Evolutionary conservation across 1,139 yeast genomes (phyloP).

Genomic region (Geotrichum citri-aurantii): DNA sequence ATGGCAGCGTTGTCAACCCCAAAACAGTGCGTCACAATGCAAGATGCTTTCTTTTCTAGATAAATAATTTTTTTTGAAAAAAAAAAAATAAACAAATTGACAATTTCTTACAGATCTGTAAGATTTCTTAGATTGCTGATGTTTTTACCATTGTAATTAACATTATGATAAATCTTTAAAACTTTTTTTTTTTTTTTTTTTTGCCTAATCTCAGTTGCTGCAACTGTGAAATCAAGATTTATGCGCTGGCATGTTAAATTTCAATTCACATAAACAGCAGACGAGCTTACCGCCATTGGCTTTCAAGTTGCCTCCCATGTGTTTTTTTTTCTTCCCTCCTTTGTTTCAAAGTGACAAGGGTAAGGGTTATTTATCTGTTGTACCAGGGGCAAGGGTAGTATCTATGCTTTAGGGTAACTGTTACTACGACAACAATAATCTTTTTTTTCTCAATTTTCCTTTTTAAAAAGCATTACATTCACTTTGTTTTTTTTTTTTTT

Average conservation of each 20-base stretch:
- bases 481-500: slow-evolving; percentile 4
- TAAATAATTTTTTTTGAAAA: too few relatives aligned
- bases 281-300: too few relatives aligned
- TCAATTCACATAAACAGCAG: too few relatives aligned
- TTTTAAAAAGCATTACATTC: neutral
- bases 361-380: neutral
- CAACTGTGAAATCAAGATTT: too few relatives aligned
- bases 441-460: neutral
- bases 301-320: too few relatives aligned
- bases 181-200: neutral
- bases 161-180: too few relatives aligned
- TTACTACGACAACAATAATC: neutral
- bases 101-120: too few relatives aligned
- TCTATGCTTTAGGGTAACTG: neutral
- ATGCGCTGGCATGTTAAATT: neutral
- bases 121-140: too few relatives aligned
- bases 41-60: neutral
- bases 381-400: neutral
- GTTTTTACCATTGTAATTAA: too few relatives aligned
- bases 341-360: neutral
- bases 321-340: neutral
- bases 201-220: neutral
- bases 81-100: too few relatives aligned
- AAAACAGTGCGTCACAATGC: neutral
- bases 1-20: neutral